Evolutionary conservation across 176 grass and related monocot genomes (phyloP), one percentile per base, ranked within the genome.

Genomic region (Alopecurus myosuroides): DNA sequence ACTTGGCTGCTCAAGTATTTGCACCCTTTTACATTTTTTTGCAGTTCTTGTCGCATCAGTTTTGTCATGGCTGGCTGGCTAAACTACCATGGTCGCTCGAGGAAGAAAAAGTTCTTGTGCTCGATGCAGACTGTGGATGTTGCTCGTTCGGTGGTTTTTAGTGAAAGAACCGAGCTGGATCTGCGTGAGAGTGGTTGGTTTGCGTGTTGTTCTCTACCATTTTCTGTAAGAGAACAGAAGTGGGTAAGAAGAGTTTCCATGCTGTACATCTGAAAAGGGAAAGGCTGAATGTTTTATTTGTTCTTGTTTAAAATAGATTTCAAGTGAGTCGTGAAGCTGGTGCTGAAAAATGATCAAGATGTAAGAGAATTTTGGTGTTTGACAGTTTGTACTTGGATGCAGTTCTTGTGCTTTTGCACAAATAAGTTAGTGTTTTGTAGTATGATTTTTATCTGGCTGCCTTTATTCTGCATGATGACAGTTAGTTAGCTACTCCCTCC

Each of bases 141-240:
- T 86, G 74, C 84, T 94, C 48, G 85, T 97, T 91, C 81, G 39
- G 70, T 90, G 80, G 25, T 67, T 81, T 96, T 93, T 94, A 84
- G 42, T 50, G 20, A 87, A 91, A 81, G 91, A 96, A 93, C 89
- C 3, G 88, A 82, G 76, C 83, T 83, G 35, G 64, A 67, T 89
- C 40, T 80, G 69, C 45, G 17, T 74, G 80, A 76, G 88, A 80
- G 29, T 79, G 30, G 48, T 92, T 79, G 30, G 48, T 92, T 77
- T 85, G 62, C 30, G 42, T 81, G 82, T 85, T 80, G 81, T 67
- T 90, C 75, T 93, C 78, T 83, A 84, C 82, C 77, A 72, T 88
- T 80, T 82, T 85, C 81, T 85, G 81, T 86, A 86, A 86, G 72
- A 76, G 34, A 51, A 30, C 89, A 85, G 81, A 84, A 87, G 82